phyloP scores from a whole-genome alignment of 2,329 filamentous ascomycete species.

The Ceratocystis alfenasii region DNA sequence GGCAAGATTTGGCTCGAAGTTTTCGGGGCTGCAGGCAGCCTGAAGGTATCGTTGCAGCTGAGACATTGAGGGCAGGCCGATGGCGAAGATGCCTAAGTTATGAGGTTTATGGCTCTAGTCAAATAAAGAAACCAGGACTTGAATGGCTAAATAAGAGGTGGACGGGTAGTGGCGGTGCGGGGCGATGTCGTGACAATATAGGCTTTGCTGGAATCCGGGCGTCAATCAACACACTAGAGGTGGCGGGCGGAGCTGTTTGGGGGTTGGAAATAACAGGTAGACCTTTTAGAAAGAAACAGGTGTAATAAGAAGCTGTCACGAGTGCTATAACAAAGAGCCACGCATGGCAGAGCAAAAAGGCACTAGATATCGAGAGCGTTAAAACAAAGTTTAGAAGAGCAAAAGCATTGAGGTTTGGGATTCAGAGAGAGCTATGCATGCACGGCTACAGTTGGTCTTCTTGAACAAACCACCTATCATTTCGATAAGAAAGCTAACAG shows the following conservation, averaged over 20 bases:
- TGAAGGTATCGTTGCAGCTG: slow-evolving; percentile 92
- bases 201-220: not conserved
- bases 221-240: slow-evolving; percentile 2
- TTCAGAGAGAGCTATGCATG: slow-evolving; percentile 7
- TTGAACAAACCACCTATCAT: slow-evolving; percentile 20
- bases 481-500: slow-evolving; percentile 8
- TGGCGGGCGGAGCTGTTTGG: not conserved
- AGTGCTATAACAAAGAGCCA: slow-evolving; percentile 13
- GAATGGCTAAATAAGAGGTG: not conserved
- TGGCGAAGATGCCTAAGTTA: not conserved
- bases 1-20: slow-evolving; percentile 95
- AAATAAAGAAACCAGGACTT: not conserved
- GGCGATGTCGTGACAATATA: not conserved
- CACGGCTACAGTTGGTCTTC: not conserved
- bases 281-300: not conserved
- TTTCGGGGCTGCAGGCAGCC: slow-evolving; percentile 90
- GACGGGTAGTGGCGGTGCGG: slow-evolving; percentile 11
- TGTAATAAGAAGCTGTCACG: not conserved
- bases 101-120: too few species aligned
- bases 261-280: slow-evolving; percentile 2
- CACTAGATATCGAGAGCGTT: not conserved
- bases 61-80: slow-evolving; percentile 39
- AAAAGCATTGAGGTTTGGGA: not conserved
- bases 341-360: slow-evolving; percentile 8
- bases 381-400: not conserved